Evolutionary conservation across 2,329 filamentous ascomycete genomes (phyloP).

Genomic region (Colletotrichum euphorbiae): DNA sequence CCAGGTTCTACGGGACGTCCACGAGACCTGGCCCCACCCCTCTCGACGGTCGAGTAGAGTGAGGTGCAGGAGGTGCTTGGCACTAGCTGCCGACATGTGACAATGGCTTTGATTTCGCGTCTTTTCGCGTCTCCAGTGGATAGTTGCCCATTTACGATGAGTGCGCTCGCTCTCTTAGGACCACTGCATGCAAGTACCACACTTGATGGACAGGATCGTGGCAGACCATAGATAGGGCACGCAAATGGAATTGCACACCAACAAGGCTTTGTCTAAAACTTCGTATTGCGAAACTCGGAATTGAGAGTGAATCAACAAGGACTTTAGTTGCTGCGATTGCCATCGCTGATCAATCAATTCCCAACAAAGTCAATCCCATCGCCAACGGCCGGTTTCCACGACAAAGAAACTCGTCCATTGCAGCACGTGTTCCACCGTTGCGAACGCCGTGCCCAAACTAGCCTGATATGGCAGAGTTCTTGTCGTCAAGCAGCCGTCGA

Average conservation of each 20-base stretch:
- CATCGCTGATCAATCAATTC: background rate
- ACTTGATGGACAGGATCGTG: background rate
- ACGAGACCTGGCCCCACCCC: conserved; percentile 37
- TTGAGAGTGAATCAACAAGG: background rate
- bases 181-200: background rate
- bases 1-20: conserved; percentile 12
- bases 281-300: background rate
- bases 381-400: conserved; percentile 13
- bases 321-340: conserved; percentile 4
- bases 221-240: background rate
- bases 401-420: conserved; percentile 16
- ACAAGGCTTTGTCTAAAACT: background rate
- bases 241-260: too few species aligned
- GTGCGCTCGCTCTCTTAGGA: too few species aligned
- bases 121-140: background rate
- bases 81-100: conserved; percentile 39
- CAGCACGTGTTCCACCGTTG: conserved; percentile 32
- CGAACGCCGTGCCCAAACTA: conserved; percentile 9
- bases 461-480: background rate
- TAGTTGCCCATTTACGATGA: background rate
- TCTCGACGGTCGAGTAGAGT: too few species aligned
- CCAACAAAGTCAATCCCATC: conserved; percentile 30
- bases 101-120: conserved; percentile 10
- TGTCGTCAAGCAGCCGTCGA: background rate
- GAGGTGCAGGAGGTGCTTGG: background rate